These are phyloP conservation scores for Vaucheria bursata DNA, from an alignment of 352 stramenopile genomes.

Conservation along the genomic window DNA sequence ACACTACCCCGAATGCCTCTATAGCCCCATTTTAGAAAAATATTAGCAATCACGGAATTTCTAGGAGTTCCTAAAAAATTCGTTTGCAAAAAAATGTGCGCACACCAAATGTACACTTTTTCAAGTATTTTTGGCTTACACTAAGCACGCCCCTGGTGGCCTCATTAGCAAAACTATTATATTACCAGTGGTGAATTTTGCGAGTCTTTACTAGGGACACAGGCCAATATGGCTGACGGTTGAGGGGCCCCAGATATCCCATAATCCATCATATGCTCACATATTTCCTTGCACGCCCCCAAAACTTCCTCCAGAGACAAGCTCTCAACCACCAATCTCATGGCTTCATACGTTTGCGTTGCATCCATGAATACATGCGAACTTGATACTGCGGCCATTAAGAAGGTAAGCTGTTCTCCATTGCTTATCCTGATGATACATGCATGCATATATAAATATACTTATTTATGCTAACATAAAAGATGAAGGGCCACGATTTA, in stretches of 20 bases:
- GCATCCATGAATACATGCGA: constrained; percentile 75
- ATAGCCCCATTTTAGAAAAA: no score
- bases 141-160: no score
- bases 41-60: no score
- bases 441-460: background rate
- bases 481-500: no score
- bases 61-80: no score
- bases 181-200: background rate
- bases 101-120: no score
- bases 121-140: no score
- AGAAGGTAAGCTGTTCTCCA: constrained; percentile 63
- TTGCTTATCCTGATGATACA: constrained; percentile 22
- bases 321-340: constrained; percentile 58
- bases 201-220: constrained; percentile 30
- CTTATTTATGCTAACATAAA: no score
- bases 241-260: constrained; percentile 20
- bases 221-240: constrained; percentile 46
- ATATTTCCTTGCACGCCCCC: constrained; percentile 45
- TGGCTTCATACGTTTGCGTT: constrained; percentile 62
- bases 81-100: no score
- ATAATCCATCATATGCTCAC: constrained; percentile 47
- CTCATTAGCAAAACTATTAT: no score
- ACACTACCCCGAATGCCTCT: no score
- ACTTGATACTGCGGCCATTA: constrained; percentile 73
- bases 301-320: constrained; percentile 60